Evolutionary conservation across 1,284 basidiomycete species (phyloP).

Genomic region (Microbotryum scabiosae): DNA sequence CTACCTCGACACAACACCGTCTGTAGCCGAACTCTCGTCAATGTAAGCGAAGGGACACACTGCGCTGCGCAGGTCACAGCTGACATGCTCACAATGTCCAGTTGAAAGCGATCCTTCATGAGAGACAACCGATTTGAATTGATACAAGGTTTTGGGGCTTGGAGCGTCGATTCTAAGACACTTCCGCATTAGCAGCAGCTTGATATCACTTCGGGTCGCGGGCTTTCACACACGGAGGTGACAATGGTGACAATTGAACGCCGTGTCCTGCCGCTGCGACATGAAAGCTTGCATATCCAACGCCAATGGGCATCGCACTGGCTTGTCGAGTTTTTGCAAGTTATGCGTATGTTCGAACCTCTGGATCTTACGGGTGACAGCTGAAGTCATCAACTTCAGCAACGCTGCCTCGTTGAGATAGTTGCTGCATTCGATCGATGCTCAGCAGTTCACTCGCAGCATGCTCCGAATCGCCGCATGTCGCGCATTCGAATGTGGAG

Average conservation of each 20-base stretch:
- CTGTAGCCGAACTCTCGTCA: neutral
- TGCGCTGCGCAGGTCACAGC: slow-evolving; percentile 45
- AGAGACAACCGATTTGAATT: slow-evolving; percentile 86
- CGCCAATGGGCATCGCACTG: slow-evolving; percentile 69
- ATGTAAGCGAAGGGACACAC: neutral
- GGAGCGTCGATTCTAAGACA: slow-evolving; percentile 38
- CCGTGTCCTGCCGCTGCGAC: slow-evolving; percentile 39
- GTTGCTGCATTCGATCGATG: slow-evolving; percentile 60
- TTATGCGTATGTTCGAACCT: slow-evolving; percentile 70
- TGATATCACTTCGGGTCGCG: neutral
- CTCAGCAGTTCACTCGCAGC: slow-evolving; percentile 75
- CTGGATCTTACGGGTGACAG: slow-evolving; percentile 43
- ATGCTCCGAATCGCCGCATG: slow-evolving; percentile 58
- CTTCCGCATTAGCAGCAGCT: slow-evolving; percentile 21
- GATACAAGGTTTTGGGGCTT: slow-evolving; percentile 66
- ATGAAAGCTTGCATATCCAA: slow-evolving; percentile 86
- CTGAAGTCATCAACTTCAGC: neutral
- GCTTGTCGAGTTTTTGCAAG: slow-evolving; percentile 75
- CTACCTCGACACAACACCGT: neutral
- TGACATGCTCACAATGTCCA: slow-evolving; percentile 70
- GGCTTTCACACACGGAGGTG: slow-evolving; percentile 40
- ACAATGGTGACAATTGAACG: slow-evolving; percentile 19
- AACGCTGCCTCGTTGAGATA: too few relatives aligned
- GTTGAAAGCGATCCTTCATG: slow-evolving; percentile 92
- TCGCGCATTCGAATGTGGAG: slow-evolving; percentile 70